phyloP scores from a whole-genome alignment of 2,329 filamentous ascomycete species.

The Incumbomyces lentus region DNA sequence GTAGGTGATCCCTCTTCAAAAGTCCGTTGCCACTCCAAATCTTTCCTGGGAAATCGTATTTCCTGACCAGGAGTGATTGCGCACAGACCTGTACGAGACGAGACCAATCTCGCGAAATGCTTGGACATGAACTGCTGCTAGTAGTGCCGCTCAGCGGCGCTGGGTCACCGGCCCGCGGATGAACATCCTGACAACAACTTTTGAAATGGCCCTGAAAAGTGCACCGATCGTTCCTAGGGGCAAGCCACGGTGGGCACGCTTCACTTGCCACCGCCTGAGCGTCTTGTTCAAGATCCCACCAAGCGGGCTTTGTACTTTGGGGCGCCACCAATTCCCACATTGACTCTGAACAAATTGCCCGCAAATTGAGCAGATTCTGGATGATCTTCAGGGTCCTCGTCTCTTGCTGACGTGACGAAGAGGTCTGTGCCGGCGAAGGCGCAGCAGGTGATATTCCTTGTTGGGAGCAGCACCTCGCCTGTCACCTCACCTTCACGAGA shows the following conservation, averaged over 20 bases:
- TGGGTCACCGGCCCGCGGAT: no score
- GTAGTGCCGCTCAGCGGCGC: no score
- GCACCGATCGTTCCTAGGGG: no score
- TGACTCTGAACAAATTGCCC: constrained; percentile 47
- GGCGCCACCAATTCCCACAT: constrained; percentile 43
- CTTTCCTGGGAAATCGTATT: no score
- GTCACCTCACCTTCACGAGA: constrained; percentile 58
- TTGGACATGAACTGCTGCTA: no score
- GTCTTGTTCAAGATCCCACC: not conserved
- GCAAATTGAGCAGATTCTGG: constrained; percentile 53
- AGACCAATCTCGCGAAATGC: no score
- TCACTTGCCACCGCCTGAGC: not conserved
- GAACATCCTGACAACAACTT: no score
- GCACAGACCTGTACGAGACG: no score
- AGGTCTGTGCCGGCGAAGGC: constrained; percentile 65
- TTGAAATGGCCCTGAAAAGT: no score
- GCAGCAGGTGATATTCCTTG: constrained; percentile 68
- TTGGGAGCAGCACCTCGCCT: constrained; percentile 66
- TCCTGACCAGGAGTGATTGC: no score
- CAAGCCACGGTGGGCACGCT: not conserved
- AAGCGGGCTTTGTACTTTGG: constrained; percentile 56
- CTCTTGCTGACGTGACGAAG: constrained; percentile 70
- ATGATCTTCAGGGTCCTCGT: constrained; percentile 53
- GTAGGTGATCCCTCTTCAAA: no score
- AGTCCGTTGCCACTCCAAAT: no score